These are phyloP conservation scores for Colletotrichum magnum DNA, from an alignment of 2,329 filamentous ascomycete genomes.

Conservation along the genomic window DNA sequence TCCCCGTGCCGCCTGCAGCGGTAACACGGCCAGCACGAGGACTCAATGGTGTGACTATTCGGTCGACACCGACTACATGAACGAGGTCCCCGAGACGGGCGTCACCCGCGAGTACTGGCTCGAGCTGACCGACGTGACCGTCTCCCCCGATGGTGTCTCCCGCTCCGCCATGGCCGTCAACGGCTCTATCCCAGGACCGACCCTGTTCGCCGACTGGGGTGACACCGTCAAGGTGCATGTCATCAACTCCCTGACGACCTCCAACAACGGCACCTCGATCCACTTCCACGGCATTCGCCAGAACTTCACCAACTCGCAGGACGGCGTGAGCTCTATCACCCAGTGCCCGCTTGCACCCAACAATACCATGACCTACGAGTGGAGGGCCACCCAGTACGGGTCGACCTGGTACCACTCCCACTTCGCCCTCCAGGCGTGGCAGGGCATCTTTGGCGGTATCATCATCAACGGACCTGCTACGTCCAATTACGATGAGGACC, in stretches of 20 bases:
- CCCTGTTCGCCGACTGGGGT: conserved; percentile 67
- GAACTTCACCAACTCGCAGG: conserved; percentile 65
- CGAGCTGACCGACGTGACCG: conserved; percentile 55
- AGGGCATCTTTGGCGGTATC: conserved; percentile 73
- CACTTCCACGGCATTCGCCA: conserved; percentile 76
- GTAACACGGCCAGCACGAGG: conserved; percentile 51
- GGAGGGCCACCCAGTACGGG: conserved; percentile 68
- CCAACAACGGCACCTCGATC: conserved; percentile 71
- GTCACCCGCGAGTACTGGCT: conserved; percentile 66
- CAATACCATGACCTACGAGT: conserved; percentile 68
- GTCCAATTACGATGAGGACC: conserved; percentile 73
- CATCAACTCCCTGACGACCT: conserved; percentile 61
- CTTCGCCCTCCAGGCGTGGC: conserved; percentile 61
- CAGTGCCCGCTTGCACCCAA: conserved; percentile 68
- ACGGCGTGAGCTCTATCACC: conserved; percentile 67
- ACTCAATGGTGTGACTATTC: conserved; percentile 63
- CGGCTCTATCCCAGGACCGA: conserved; percentile 71
- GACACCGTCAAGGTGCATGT: conserved; percentile 66
- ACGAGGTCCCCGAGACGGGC: conserved; percentile 59
- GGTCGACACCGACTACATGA: conserved; percentile 62
- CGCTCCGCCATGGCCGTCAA: conserved; percentile 64
- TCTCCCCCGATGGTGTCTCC: conserved; percentile 61
- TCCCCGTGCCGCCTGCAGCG: conserved; percentile 40
- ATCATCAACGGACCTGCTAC: conserved; percentile 73
- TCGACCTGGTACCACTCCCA: conserved; percentile 74